These are phyloP conservation scores for Oryza meyeriana DNA, from an alignment of 176 grass and related monocot genomes.

Conservation along the genomic window DNA sequence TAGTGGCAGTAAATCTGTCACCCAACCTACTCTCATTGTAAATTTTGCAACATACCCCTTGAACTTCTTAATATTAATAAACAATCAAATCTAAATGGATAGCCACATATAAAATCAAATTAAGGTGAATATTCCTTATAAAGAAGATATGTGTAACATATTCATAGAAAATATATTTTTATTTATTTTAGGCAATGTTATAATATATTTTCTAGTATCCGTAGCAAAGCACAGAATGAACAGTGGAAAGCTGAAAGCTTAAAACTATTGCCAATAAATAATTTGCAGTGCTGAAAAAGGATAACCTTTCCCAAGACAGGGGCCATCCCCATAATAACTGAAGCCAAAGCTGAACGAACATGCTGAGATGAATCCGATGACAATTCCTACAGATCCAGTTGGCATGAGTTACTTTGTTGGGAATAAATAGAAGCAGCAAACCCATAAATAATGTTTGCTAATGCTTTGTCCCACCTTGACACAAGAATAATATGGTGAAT, in stretches of 20 bases:
- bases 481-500: slow-evolving; percentile 85
- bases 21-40: too few species aligned
- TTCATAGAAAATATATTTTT: too few species aligned
- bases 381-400: slow-evolving; percentile 52
- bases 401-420: slow-evolving; percentile 3
- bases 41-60: too few species aligned
- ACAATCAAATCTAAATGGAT: too few species aligned
- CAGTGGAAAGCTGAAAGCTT: too few species aligned
- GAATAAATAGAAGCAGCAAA: neutral
- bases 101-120: too few species aligned
- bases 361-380: slow-evolving; percentile 95
- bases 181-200: too few species aligned
- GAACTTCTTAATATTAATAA: too few species aligned
- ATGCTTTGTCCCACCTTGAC: slow-evolving; percentile 56
- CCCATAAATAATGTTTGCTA: neutral
- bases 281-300: neutral
- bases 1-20: slow-evolving; percentile 5
- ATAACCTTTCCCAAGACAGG: slow-evolving; percentile 85
- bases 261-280: neutral
- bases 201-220: too few species aligned
- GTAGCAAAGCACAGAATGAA: too few species aligned
- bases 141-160: too few species aligned
- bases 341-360: slow-evolving; percentile 98
- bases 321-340: slow-evolving; percentile 99
- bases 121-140: too few species aligned